Evolutionary conservation across 768 basidiomycete genomes (phyloP).

Genomic region (Hygrocybe coccinea): DNA sequence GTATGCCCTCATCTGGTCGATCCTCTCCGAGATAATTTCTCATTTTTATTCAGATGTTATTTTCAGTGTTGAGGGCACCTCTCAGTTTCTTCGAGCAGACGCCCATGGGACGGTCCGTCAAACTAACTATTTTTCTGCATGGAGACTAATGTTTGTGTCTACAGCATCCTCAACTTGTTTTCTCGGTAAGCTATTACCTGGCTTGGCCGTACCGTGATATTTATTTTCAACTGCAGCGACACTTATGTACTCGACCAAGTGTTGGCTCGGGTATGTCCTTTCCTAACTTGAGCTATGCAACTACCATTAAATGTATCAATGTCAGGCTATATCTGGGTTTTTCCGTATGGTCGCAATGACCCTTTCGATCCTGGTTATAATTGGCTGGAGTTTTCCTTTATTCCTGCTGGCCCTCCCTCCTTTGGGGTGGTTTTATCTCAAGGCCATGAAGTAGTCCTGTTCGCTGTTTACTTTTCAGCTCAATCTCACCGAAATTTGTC

Average conservation of each 20-base stretch:
- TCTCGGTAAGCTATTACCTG: slow-evolving; percentile 81
- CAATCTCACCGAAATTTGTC: slow-evolving; percentile 2
- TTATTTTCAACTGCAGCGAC: not conserved
- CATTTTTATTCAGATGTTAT: too few species aligned
- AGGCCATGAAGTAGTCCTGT: slow-evolving; percentile 66
- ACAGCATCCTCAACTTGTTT: slow-evolving; percentile 79
- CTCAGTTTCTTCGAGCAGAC: slow-evolving; percentile 88
- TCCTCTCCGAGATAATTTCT: too few species aligned
- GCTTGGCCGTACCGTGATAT: slow-evolving; percentile 70
- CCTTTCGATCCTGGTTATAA: slow-evolving; percentile 41
- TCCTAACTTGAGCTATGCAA: slow-evolving; percentile 58
- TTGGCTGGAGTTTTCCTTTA: slow-evolving; percentile 75
- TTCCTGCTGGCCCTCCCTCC: slow-evolving; percentile 76
- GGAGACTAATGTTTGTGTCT: not conserved
- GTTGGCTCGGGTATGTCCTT: slow-evolving; percentile 56
- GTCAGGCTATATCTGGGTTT: too few species aligned
- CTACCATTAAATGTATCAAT: slow-evolving; percentile 38
- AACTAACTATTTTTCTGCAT: not conserved
- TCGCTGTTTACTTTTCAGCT: not conserved
- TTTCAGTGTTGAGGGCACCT: slow-evolving; percentile 74
- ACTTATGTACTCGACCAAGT: not conserved
- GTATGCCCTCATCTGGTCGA: slow-evolving; percentile 44
- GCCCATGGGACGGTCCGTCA: slow-evolving; percentile 68
- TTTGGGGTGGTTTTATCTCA: slow-evolving; percentile 71
- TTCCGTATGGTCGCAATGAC: too few species aligned